Evolutionary conservation across 1,284 basidiomycete genomes (phyloP).

Genomic region (Grifola frondosa): DNA sequence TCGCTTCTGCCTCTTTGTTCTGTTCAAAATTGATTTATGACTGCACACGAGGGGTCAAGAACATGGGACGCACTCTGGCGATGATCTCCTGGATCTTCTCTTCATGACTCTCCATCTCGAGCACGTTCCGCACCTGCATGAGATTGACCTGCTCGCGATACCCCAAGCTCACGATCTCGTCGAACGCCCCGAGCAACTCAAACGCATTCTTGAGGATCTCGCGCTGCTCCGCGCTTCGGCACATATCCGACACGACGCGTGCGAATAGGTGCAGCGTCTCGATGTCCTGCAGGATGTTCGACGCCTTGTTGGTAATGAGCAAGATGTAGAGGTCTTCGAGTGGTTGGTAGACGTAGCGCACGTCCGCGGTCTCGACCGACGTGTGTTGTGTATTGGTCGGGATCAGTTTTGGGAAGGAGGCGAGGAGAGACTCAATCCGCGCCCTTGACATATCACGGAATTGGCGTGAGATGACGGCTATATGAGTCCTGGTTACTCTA

Average conservation of each 20-base stretch:
- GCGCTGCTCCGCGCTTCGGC: slow-evolving; percentile 83
- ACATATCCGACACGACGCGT: slow-evolving; percentile 92
- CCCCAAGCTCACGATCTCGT: slow-evolving; percentile 94
- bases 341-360: slow-evolving; percentile 98
- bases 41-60: background rate
- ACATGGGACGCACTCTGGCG: slow-evolving; percentile 63
- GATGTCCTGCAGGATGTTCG: slow-evolving; percentile 98
- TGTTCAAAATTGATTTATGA: slow-evolving; percentile 29
- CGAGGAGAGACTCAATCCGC: slow-evolving; percentile 92
- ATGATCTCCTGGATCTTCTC: slow-evolving; percentile 99
- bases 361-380: slow-evolving; percentile 88
- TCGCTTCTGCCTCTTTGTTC: slow-evolving; percentile 99
- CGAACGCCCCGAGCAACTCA: slow-evolving; percentile 93
- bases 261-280: slow-evolving; percentile 94
- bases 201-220: slow-evolving; percentile 94
- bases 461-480: slow-evolving; percentile 95
- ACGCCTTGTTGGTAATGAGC: slow-evolving; percentile 97
- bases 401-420: slow-evolving; percentile 97
- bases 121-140: slow-evolving; percentile 86
- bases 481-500: background rate
- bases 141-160: slow-evolving; percentile 94
- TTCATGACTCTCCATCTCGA: slow-evolving; percentile 99
- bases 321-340: slow-evolving; percentile 98
- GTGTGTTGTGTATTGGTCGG: slow-evolving; percentile 98
- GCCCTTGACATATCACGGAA: slow-evolving; percentile 93